Conservation (phyloP, 345 rosid species). For the Citrus unshiu region DNA sequence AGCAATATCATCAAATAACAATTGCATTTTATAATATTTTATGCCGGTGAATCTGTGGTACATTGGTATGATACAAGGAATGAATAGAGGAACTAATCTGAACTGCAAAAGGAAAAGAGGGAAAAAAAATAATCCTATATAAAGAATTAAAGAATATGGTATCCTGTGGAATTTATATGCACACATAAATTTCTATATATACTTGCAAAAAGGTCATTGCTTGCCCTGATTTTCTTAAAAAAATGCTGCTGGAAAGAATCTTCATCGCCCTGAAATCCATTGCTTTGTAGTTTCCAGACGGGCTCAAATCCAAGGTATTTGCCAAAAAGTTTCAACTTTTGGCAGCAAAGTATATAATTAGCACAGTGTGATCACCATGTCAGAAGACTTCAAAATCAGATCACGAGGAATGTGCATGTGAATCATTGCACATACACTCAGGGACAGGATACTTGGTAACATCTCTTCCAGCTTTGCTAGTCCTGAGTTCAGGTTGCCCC, state of each 20-base stretch:
- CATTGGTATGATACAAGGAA: neutral
- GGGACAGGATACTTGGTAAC: conserved; percentile 87
- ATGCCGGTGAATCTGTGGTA: neutral
- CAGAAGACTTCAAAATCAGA: neutral
- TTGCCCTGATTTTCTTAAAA: neutral
- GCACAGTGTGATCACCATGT: neutral
- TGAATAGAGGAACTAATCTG: conserved; percentile 7
- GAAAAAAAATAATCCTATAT: neutral
- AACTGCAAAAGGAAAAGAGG: neutral
- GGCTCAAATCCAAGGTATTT: conserved; percentile 22
- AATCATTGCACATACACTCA: conserved; percentile 75
- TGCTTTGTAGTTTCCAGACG: neutral
- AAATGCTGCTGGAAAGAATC: conserved; percentile 9
- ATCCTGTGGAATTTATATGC: conserved; percentile 12
- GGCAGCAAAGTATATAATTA: neutral
- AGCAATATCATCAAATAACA: neutral
- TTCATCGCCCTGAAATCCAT: conserved; percentile 13
- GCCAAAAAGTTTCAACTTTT: neutral
- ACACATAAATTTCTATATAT: neutral
- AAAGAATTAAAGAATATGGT: conserved; percentile 26
- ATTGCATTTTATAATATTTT: neutral
- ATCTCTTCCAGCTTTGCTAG: conserved; percentile 74
- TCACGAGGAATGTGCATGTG: neutral
- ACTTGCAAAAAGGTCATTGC: neutral
- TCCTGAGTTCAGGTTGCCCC: conserved; percentile 80